Evolutionary conservation across 805 yeast genomes (phyloP).

Genomic region (Nakazawaea populi): DNA sequence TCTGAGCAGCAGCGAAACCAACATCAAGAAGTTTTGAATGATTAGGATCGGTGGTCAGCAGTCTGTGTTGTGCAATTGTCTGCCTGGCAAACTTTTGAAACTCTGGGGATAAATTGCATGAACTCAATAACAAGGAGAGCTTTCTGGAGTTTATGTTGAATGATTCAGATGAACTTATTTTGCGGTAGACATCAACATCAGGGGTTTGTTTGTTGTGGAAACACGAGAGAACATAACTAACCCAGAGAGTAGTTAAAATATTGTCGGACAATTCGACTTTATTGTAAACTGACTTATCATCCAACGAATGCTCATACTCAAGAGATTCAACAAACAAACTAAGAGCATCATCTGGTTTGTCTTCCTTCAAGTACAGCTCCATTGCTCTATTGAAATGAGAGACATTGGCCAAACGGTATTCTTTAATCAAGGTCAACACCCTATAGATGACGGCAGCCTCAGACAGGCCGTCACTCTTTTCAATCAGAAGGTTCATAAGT

Average conservation of each 20-base stretch:
- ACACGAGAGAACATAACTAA: constrained; percentile 4
- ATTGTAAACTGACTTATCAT: background rate
- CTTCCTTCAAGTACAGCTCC: constrained; percentile 17
- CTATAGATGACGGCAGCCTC: constrained; percentile 8
- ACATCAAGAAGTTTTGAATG: background rate
- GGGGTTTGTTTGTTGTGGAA: constrained; percentile 11
- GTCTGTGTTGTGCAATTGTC: background rate
- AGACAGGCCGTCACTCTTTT: background rate
- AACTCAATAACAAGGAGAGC: background rate
- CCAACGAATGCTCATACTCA: constrained; percentile 15
- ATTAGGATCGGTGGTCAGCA: constrained; percentile 4
- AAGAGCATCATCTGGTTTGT: constrained; percentile 20
- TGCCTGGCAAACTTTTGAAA: constrained; percentile 1
- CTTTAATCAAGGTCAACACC: constrained; percentile 15
- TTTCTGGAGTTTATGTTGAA: background rate
- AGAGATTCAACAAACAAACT: constrained; percentile 22
- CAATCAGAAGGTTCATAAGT: background rate
- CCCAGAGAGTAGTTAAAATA: constrained; percentile 1
- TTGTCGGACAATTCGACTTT: background rate
- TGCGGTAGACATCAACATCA: constrained; percentile 12
- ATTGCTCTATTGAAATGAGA: constrained; percentile 22
- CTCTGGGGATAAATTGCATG: constrained; percentile 11
- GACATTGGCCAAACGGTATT: constrained; percentile 17
- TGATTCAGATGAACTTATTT: background rate
- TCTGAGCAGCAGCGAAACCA: constrained; percentile 5